Percentiles rank a stretch among this genome's conserved stretches.
Conservation (phyloP, 2,329 filamentous ascomycete species). For the Botryotinia calthae region DNA sequence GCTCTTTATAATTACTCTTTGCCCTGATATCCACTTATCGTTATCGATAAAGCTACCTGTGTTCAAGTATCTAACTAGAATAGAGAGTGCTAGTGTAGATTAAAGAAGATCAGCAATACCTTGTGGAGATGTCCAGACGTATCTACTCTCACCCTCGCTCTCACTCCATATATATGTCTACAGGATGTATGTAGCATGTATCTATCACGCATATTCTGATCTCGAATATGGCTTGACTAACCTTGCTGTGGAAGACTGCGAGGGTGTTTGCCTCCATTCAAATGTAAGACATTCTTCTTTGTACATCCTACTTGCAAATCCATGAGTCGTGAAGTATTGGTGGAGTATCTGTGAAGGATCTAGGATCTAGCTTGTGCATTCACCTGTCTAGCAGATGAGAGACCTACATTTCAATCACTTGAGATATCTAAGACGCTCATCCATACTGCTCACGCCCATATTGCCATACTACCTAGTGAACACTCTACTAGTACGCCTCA, state of each 20-base stretch:
- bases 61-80: background rate
- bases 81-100: background rate
- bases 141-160: background rate
- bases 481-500: background rate
- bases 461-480: background rate
- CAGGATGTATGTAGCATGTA: background rate
- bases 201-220: background rate
- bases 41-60: background rate
- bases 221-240: background rate
- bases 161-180: background rate
- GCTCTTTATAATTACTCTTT: background rate
- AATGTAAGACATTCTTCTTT: background rate
- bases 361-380: background rate
- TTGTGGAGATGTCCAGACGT: background rate
- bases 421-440: background rate
- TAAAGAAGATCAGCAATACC: background rate
- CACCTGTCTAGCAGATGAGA: background rate
- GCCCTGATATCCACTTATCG: background rate
- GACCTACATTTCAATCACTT: background rate
- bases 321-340: background rate
- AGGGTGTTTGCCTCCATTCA: background rate
- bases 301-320: background rate
- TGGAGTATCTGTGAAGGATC: background rate
- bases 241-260: background rate
- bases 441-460: background rate